Evolutionary conservation across 306 rosid species (phyloP).

Genomic region (Pterocarpus santalinus): DNA sequence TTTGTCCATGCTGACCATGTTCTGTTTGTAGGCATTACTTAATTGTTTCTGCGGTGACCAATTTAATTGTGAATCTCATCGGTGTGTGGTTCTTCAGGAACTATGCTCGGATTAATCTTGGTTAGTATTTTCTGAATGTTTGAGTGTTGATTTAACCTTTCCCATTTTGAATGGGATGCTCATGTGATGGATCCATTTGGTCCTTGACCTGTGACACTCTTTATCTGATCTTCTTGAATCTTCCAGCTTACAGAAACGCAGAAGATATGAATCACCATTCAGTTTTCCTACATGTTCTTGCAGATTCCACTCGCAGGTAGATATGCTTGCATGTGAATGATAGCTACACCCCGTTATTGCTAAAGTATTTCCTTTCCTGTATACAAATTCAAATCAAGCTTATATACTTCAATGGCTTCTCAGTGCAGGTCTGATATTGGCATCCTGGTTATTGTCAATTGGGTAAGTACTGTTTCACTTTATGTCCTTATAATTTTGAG

Average conservation of each 20-base stretch:
- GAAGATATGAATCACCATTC: constrained; percentile 99
- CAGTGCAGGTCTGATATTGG: constrained; percentile 99
- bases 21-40: constrained; percentile 86
- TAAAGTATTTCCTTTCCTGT: constrained; percentile 38
- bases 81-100: constrained; percentile 99
- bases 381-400: constrained; percentile 51
- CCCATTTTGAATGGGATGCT: constrained; percentile 21
- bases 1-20: constrained; percentile 46
- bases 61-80: constrained; percentile 92
- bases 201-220: constrained; percentile 21
- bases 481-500: constrained; percentile 12
- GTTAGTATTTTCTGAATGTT: constrained; percentile 58
- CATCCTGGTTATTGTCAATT: constrained; percentile 94
- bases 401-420: constrained; percentile 58
- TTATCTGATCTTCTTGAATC: constrained; percentile 45
- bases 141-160: constrained; percentile 29
- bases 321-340: constrained; percentile 35
- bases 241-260: constrained; percentile 91
- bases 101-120: constrained; percentile 92
- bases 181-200: constrained; percentile 18
- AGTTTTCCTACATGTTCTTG: constrained; percentile 88
- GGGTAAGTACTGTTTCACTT: constrained; percentile 66
- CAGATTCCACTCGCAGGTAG: constrained; percentile 99
- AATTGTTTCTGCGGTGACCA: constrained; percentile 93
- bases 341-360: constrained; percentile 10